phyloP scores from a whole-genome alignment of 208 protist genomes.

The Phytomonas francai region DNA sequence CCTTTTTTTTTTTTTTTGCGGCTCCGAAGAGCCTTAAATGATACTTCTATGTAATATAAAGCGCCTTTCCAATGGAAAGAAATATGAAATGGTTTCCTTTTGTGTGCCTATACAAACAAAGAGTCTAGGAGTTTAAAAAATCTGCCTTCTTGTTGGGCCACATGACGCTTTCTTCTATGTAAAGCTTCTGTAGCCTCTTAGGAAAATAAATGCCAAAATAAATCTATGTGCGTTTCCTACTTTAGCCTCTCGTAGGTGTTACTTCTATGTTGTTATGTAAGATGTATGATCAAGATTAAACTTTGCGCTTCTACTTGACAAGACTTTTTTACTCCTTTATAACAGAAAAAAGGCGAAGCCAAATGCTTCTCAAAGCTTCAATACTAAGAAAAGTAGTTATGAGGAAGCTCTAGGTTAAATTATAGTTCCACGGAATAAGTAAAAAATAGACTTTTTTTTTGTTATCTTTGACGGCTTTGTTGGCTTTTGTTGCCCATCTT shows the following conservation, averaged over 20 bases:
- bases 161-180: background rate
- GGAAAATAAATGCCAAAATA: background rate
- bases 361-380: background rate
- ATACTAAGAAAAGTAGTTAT: background rate
- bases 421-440: background rate
- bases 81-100: background rate
- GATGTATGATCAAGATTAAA: background rate
- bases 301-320: background rate
- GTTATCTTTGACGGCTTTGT: background rate
- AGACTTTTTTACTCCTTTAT: background rate
- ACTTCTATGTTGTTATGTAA: background rate
- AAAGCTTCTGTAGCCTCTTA: background rate
- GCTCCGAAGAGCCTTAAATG: conserved; percentile 4
- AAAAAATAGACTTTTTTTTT: background rate
- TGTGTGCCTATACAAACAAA: background rate
- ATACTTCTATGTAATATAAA: conserved; percentile 1
- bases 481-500: background rate
- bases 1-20: conserved; percentile 5
- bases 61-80: background rate
- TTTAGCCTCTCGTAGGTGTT: conserved; percentile 2
- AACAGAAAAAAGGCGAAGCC: background rate
- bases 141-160: background rate
- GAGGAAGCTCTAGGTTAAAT: background rate
- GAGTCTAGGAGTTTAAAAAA: background rate
- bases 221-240: background rate